Evolutionary conservation across 352 stramenopile species (phyloP).

Genomic region (Phytophthora cryptogea): DNA sequence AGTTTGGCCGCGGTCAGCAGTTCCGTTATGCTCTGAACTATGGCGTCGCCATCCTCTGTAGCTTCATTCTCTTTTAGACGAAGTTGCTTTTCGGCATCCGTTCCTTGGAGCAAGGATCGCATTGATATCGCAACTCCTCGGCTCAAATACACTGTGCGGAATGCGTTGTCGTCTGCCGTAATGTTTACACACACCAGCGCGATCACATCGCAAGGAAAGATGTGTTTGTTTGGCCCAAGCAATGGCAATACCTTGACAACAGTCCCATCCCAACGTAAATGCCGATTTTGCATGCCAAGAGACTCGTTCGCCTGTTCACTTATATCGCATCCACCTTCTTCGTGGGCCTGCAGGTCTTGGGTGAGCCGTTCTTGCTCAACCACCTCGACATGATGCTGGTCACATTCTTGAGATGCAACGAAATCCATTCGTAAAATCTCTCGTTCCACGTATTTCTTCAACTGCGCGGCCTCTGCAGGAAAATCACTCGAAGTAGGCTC

Average conservation of each 20-base stretch:
- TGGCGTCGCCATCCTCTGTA: neutral
- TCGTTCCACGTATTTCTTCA: slow-evolving; percentile 59
- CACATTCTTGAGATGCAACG: slow-evolving; percentile 41
- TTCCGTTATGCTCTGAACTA: slow-evolving; percentile 17
- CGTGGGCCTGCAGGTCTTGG: slow-evolving; percentile 49
- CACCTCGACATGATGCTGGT: slow-evolving; percentile 40
- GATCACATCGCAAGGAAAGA: slow-evolving; percentile 34
- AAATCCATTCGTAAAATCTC: slow-evolving; percentile 48
- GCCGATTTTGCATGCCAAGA: slow-evolving; percentile 8
- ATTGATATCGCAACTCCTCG: slow-evolving; percentile 29
- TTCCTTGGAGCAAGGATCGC: slow-evolving; percentile 24
- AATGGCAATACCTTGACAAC: slow-evolving; percentile 45
- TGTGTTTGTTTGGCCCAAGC: slow-evolving; percentile 13
- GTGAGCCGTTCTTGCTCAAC: slow-evolving; percentile 50
- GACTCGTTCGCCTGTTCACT: neutral
- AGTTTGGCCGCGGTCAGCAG: slow-evolving; percentile 12
- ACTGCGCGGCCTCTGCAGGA: slow-evolving; percentile 17
- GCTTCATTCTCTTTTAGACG: neutral
- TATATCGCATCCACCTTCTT: slow-evolving; percentile 13
- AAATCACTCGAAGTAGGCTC: slow-evolving; percentile 21
- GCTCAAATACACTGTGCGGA: slow-evolving; percentile 52
- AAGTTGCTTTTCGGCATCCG: neutral
- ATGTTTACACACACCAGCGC: slow-evolving; percentile 45
- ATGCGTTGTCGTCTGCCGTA: slow-evolving; percentile 9
- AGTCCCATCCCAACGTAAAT: slow-evolving; percentile 35